phyloP scores from a whole-genome alignment of 371 early-diverging fungal genomes.

The Funneliformis caledonium region DNA sequence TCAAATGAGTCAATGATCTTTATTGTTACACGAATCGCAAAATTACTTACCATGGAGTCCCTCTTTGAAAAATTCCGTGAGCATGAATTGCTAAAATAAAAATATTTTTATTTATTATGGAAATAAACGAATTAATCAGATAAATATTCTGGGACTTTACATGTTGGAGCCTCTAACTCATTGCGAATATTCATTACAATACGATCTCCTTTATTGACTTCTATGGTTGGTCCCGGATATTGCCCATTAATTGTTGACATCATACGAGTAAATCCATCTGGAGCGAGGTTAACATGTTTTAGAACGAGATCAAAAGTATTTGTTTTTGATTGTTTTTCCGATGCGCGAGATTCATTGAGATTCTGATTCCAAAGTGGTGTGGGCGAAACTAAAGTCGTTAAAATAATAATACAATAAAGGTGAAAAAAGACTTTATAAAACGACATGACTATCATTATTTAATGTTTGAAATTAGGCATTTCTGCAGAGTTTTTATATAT shows the following conservation, averaged over 20 bases:
- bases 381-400: background rate
- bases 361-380: background rate
- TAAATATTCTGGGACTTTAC: background rate
- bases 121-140: background rate
- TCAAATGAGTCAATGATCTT: slow-evolving; percentile 52
- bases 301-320: slow-evolving; percentile 9
- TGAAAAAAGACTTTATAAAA: background rate
- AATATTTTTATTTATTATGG: slow-evolving; percentile 49
- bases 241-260: slow-evolving; percentile 39
- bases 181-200: slow-evolving; percentile 38
- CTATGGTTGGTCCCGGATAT: slow-evolving; percentile 42
- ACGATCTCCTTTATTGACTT: slow-evolving; percentile 31
- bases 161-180: slow-evolving; percentile 2
- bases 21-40: slow-evolving; percentile 56
- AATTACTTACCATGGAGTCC: slow-evolving; percentile 31
- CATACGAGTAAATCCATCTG: background rate
- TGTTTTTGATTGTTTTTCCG: slow-evolving; percentile 10
- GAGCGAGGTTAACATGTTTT: slow-evolving; percentile 24
- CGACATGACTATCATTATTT: background rate
- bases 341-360: background rate
- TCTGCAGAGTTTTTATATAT: too few relatives aligned
- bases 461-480: background rate
- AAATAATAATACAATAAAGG: background rate
- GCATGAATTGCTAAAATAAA: slow-evolving; percentile 33
- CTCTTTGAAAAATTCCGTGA: slow-evolving; percentile 41